A percentile compares a stretch with the other conserved stretches of the same genome.
Evolutionary conservation across 768 basidiomycete genomes (phyloP).

Genomic region (Xerocomellus intermedius): DNA sequence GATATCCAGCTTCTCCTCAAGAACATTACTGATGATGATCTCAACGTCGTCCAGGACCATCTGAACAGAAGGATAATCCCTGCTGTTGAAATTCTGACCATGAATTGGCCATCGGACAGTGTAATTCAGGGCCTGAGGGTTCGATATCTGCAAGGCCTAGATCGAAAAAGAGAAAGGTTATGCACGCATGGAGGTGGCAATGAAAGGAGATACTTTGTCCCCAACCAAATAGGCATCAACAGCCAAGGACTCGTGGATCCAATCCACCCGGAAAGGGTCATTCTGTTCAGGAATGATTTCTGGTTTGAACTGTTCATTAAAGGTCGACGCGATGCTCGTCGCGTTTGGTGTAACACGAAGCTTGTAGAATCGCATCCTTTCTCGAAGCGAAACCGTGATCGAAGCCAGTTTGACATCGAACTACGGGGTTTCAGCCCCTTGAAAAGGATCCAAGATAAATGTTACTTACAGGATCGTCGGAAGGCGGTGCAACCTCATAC

Average conservation of each 20-base stretch:
- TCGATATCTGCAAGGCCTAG: conserved; percentile 68
- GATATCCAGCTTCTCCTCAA: conserved; percentile 64
- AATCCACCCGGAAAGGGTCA: conserved; percentile 80
- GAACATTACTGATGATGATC: conserved; percentile 56
- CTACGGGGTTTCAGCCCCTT: conserved; percentile 35
- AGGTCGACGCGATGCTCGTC: conserved; percentile 66
- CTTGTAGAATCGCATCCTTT: conserved; percentile 86
- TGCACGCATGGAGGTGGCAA: not conserved
- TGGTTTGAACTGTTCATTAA: conserved; percentile 81
- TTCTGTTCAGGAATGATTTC: conserved; percentile 84
- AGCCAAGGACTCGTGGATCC: conserved; percentile 62
- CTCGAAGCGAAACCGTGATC: conserved; percentile 69
- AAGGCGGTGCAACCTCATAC: conserved; percentile 42
- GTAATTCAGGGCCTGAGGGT: conserved; percentile 69
- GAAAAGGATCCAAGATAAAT: not conserved
- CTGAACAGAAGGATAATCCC: conserved; percentile 72
- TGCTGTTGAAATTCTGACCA: conserved; percentile 78
- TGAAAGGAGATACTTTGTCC: conserved; percentile 50
- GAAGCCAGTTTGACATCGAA: conserved; percentile 76
- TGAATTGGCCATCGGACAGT: conserved; percentile 79
- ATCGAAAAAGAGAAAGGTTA: conserved; percentile 10
- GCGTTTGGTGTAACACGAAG: conserved; percentile 71
- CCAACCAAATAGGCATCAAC: conserved; percentile 56
- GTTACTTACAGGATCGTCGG: conserved; percentile 63
- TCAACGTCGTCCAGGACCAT: conserved; percentile 77